phyloP scores from a whole-genome alignment of 1,284 basidiomycete genomes.

The Dichomitus squalens region DNA sequence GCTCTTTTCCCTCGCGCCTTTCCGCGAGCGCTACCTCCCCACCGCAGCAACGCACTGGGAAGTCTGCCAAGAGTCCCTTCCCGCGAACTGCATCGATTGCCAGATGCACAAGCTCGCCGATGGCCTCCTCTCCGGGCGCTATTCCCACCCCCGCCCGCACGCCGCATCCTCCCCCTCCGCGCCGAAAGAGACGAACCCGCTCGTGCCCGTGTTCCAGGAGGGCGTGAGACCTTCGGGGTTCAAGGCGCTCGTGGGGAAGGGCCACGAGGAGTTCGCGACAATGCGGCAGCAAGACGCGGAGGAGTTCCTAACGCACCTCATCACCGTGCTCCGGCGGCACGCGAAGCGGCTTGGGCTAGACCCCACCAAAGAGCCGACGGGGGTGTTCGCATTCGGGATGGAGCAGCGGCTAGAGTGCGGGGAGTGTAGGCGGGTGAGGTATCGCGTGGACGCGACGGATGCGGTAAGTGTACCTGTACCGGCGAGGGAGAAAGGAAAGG shows the following conservation, averaged over 20 bases:
- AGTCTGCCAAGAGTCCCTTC: constrained; percentile 69
- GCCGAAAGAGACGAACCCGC: constrained; percentile 34
- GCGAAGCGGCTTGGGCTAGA: constrained; percentile 50
- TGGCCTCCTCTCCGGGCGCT: constrained; percentile 91
- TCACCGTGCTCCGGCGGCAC: constrained; percentile 72
- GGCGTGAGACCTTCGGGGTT: constrained; percentile 87
- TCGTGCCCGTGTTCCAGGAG: constrained; percentile 75
- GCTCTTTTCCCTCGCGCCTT: constrained; percentile 81
- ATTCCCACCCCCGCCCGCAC: constrained; percentile 65
- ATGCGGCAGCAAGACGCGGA: constrained; percentile 98
- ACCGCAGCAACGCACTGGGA: constrained; percentile 60
- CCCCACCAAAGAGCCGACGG: constrained; percentile 54
- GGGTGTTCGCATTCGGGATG: constrained; percentile 79
- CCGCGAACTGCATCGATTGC: constrained; percentile 90
- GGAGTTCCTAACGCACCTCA: constrained; percentile 88
- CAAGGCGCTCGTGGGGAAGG: constrained; percentile 90
- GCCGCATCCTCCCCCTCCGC: constrained; percentile 30
- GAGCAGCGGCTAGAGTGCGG: constrained; percentile 88
- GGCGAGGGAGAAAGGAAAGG: constrained; percentile 53
- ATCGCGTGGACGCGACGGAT: constrained; percentile 81
- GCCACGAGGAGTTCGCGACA: constrained; percentile 93
- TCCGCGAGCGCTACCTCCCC: constrained; percentile 75
- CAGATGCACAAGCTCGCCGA: constrained; percentile 94
- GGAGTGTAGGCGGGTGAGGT: constrained; percentile 86
- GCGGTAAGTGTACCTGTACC: constrained; percentile 83